Evolutionary conservation across 2,329 filamentous ascomycete genomes (phyloP).

Genomic region (Cladosporium oxysporum): DNA sequence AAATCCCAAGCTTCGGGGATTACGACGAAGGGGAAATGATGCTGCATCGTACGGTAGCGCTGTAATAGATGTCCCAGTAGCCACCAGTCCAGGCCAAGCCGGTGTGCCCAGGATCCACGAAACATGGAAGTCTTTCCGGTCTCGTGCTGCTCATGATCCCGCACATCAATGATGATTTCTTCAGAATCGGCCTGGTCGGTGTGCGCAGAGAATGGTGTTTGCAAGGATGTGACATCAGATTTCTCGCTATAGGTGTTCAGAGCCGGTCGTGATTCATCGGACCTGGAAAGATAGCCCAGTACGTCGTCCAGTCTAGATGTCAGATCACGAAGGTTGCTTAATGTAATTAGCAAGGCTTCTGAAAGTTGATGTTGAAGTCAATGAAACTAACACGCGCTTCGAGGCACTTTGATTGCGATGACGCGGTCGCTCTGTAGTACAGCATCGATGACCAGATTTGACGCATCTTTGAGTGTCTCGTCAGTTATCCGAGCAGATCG

Average conservation of each 20-base stretch:
- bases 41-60: conserved; percentile 6
- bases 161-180: background rate
- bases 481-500: background rate
- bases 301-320: background rate
- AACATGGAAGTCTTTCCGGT: background rate
- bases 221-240: background rate
- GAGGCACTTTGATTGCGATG: background rate
- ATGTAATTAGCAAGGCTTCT: background rate
- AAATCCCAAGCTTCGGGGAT: background rate
- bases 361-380: background rate
- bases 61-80: background rate
- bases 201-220: background rate
- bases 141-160: background rate
- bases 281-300: background rate
- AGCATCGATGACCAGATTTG: background rate
- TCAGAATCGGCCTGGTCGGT: background rate
- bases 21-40: conserved; percentile 14
- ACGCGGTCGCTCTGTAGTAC: background rate
- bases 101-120: background rate
- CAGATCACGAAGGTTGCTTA: background rate
- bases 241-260: background rate
- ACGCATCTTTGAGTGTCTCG: background rate
- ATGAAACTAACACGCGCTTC: background rate
- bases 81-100: background rate
- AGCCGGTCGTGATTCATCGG: background rate